Base-by-base conservation (phyloP, 2,329 filamentous ascomycete genomes). In the Pseudofabraea citricarpa region DNA sequence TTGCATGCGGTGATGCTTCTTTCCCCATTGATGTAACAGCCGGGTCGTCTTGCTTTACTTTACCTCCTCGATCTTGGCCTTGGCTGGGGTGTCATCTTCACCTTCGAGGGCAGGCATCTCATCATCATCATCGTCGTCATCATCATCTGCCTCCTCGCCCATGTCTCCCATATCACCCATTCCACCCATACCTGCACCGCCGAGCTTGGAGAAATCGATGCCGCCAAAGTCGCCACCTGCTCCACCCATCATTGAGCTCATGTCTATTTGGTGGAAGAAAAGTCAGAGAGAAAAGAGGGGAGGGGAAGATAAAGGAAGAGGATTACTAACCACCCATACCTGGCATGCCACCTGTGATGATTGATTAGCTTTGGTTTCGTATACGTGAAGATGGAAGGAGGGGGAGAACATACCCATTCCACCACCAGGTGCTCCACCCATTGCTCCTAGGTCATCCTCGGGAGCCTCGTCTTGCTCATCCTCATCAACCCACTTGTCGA, bases 151-250 rank as follows among this genome's bases (percentile, higher is more conserved):
- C 52, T 62, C 56, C 36, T 61, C 69, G 29, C 53, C 60, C 43
- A 62, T 63, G n/a, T 62, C 63, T 35, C 57, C 59, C 39, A 56
- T 56, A 36, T 56, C 62, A 3, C 59, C 68, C 39, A 61, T 63
- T 20, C 74, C 79, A 22, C 67, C 72, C 33, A 67, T 70, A 37
- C 69, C 79, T 52, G 74, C 79, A 51, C 75, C 83, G 51, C 83
- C 84, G 50, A 95, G 83, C 76, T 95, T 94, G 59, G 87, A 93
- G 81, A 95, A 95, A 70, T 95, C 90, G 63, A 95, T 93, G 59
- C 87, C 87, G 58, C 86, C 82, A 53, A 93, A 88, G 66, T 89
- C 87, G 54, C 81, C 82, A 49, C 79, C 77, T 33, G 56, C 57
- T 24, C 68, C 60, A 26, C 60, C 59, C 58, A 63, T 61, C 59